These are phyloP conservation scores for Cicer cuneatum DNA, from an alignment of 306 rosid genomes.

Conservation along the genomic window DNA sequence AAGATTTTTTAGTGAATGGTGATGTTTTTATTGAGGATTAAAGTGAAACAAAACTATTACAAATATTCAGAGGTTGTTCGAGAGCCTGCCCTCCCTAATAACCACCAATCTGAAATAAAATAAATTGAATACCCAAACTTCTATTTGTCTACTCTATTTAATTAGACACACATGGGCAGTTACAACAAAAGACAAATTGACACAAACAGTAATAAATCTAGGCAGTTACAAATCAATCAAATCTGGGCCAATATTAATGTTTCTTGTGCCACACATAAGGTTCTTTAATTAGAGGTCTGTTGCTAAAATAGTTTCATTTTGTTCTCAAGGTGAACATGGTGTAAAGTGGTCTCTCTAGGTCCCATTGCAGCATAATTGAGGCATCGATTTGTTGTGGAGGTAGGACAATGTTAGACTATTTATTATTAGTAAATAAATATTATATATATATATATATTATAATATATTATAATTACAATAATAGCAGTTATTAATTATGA, in stretches of 20 bases:
- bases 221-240: background rate
- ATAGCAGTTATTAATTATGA: no score
- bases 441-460: no score
- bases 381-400: no score
- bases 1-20: background rate
- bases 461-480: no score
- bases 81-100: constrained; percentile 1
- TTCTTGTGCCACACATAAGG: background rate
- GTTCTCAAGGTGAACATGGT: no score
- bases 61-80: background rate
- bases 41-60: background rate
- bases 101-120: background rate
- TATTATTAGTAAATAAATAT: no score
- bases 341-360: no score
- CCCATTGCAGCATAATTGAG: no score
- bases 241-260: background rate
- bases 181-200: background rate
- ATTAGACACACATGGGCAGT: no score
- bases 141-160: background rate
- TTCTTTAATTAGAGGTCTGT: background rate
- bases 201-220: background rate
- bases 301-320: background rate
- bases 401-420: no score
- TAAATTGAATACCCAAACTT: background rate
- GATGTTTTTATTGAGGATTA: constrained; percentile 2